These are phyloP conservation scores for Lepiota venenata DNA, from an alignment of 768 basidiomycete species.

Conservation along the genomic window DNA sequence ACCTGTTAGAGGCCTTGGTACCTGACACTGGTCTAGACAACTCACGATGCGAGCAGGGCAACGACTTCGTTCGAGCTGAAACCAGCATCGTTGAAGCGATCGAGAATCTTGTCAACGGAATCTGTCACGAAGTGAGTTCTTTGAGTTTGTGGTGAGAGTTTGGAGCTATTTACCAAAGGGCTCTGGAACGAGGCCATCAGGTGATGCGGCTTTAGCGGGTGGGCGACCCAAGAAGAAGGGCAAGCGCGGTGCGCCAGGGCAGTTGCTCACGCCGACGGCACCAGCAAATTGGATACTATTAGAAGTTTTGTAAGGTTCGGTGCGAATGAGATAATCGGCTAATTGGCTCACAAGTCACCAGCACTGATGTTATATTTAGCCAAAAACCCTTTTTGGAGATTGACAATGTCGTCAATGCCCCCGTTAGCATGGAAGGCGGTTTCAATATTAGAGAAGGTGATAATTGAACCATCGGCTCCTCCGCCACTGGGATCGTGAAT, in stretches of 20 bases:
- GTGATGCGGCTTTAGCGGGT: slow-evolving; percentile 26
- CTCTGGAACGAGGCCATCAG: slow-evolving; percentile 26
- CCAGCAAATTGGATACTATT: slow-evolving; percentile 44
- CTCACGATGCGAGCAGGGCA: slow-evolving; percentile 11
- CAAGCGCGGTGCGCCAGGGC: slow-evolving; percentile 41
- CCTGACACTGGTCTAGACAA: not conserved
- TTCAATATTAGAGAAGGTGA: slow-evolving; percentile 41
- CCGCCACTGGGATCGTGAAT: slow-evolving; percentile 28
- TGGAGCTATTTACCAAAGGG: slow-evolving; percentile 4
- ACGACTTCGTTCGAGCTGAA: slow-evolving; percentile 17
- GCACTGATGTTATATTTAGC: slow-evolving; percentile 31
- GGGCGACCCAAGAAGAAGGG: slow-evolving; percentile 37
- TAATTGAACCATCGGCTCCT: slow-evolving; percentile 49
- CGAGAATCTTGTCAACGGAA: slow-evolving; percentile 17
- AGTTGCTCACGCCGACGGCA: slow-evolving; percentile 39
- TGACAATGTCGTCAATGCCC: slow-evolving; percentile 41
- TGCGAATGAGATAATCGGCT: not conserved
- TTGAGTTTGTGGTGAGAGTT: not conserved
- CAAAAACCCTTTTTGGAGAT: slow-evolving; percentile 30
- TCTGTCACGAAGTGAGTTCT: slow-evolving; percentile 10
- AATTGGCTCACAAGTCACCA: slow-evolving; percentile 44
- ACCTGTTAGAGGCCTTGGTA: not conserved
- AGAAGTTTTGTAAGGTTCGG: not conserved
- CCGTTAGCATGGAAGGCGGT: slow-evolving; percentile 38
- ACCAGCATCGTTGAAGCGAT: slow-evolving; percentile 20